phyloP scores from a whole-genome alignment of 768 basidiomycete genomes.

The Neoboletus brunneissimus region DNA sequence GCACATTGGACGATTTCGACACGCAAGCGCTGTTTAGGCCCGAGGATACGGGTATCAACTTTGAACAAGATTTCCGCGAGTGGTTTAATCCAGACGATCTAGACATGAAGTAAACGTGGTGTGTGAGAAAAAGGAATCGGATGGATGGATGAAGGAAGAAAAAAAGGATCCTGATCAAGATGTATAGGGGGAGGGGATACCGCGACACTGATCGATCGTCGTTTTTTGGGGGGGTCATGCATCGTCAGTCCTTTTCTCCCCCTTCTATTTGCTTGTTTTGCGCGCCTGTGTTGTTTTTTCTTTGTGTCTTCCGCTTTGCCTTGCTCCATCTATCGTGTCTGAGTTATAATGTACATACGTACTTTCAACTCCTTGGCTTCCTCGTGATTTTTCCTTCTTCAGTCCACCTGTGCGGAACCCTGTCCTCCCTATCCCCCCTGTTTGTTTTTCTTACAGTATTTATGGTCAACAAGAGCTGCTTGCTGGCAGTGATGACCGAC shows the following conservation, averaged over 20 bases:
- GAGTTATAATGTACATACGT: slow-evolving; percentile 20
- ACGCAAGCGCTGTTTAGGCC: slow-evolving; percentile 38
- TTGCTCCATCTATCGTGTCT: slow-evolving; percentile 12
- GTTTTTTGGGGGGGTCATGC: slow-evolving; percentile 9
- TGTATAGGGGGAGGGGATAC: slow-evolving; percentile 3
- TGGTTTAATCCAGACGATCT: slow-evolving; percentile 64
- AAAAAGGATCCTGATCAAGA: slow-evolving; percentile 1
- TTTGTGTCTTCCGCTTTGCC: slow-evolving; percentile 2
- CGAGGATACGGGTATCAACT: slow-evolving; percentile 52
- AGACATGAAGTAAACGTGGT: slow-evolving; percentile 24
- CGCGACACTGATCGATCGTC: slow-evolving; percentile 4
- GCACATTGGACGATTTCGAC: slow-evolving; percentile 40
- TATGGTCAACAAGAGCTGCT: slow-evolving; percentile 29
- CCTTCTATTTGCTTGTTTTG: slow-evolving; percentile 4
- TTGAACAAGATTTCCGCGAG: slow-evolving; percentile 72
- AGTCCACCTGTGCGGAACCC: slow-evolving; percentile 16
- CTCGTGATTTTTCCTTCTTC: slow-evolving; percentile 1
- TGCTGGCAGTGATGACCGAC: not conserved
- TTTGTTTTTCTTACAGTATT: slow-evolving; percentile 19
- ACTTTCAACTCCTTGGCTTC: not conserved
- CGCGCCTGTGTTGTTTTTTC: not conserved
- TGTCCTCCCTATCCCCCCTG: slow-evolving; percentile 1
- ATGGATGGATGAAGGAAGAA: not conserved
- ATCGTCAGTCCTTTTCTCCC: slow-evolving; percentile 4
- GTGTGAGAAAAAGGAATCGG: not conserved